Evolutionary conservation across 148 eudicot species (phyloP).

Genomic region (Chenopodium album): DNA sequence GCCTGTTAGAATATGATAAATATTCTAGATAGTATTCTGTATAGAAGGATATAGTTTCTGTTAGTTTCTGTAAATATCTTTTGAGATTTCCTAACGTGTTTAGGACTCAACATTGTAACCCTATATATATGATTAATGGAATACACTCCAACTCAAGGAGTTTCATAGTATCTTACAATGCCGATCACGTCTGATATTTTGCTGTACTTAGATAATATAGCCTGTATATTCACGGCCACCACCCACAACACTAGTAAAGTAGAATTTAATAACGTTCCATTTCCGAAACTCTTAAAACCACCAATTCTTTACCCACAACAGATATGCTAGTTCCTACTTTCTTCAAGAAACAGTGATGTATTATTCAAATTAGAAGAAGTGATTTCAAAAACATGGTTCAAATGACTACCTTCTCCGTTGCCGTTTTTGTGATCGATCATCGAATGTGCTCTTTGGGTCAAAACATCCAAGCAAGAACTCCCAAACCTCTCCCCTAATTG

Average conservation of each 20-base stretch:
- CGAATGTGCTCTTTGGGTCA: slow-evolving; percentile 88
- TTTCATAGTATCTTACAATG: no score
- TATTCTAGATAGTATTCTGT: no score
- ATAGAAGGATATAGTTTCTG: no score
- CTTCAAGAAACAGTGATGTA: neutral
- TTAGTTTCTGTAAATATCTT: no score
- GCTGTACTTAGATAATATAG: neutral
- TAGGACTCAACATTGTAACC: no score
- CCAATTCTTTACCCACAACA: neutral
- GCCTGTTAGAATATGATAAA: neutral
- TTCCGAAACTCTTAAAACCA: neutral
- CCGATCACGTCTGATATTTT: neutral
- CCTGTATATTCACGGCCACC: neutral
- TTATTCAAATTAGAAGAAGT: neutral
- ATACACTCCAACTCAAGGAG: no score
- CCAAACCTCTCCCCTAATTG: slow-evolving; percentile 98
- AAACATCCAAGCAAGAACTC: slow-evolving; percentile 94
- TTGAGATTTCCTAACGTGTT: no score
- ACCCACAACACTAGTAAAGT: neutral
- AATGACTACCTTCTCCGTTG: slow-evolving; percentile 65
- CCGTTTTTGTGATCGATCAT: slow-evolving; percentile 75
- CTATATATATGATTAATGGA: no score
- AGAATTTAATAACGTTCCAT: neutral
- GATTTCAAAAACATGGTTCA: slow-evolving; percentile 8
- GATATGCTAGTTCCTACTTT: neutral